These are phyloP conservation scores for Heterobasidion irregulare DNA, from an alignment of 1,284 basidiomycete species.

Conservation along the genomic window DNA sequence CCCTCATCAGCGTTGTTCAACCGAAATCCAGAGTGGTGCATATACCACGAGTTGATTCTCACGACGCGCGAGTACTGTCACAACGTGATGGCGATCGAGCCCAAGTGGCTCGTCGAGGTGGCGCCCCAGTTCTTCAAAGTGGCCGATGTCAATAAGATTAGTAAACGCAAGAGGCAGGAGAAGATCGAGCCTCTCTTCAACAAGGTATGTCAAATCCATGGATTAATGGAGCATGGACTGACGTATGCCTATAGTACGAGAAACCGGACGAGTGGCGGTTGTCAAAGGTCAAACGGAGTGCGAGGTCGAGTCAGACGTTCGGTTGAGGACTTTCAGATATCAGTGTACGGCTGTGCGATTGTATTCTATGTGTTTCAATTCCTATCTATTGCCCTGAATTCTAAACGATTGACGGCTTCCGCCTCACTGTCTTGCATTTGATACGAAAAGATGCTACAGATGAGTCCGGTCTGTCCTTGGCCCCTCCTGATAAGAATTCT, in stretches of 20 bases:
- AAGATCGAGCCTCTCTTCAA: conserved; percentile 93
- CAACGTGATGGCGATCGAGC: conserved; percentile 94
- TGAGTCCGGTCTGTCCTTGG: too few species aligned
- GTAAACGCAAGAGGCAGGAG: conserved; percentile 94
- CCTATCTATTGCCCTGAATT: not conserved
- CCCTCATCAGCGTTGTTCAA: conserved; percentile 98
- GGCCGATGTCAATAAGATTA: conserved; percentile 93
- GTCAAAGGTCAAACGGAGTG: conserved; percentile 82
- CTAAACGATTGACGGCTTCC: too few species aligned
- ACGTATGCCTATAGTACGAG: conserved; percentile 43
- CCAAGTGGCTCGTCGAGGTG: conserved; percentile 98
- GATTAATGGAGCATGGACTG: not conserved
- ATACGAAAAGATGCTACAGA: too few species aligned
- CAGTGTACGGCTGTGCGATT: not conserved
- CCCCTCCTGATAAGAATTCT: too few species aligned
- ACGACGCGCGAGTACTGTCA: conserved; percentile 91
- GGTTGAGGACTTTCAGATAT: conserved; percentile 4
- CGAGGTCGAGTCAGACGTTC: conserved; percentile 45
- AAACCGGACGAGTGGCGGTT: conserved; percentile 88
- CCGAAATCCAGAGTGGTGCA: conserved; percentile 74
- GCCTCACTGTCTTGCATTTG: too few species aligned
- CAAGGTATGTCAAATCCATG: conserved; percentile 33
- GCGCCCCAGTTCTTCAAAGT: conserved; percentile 98
- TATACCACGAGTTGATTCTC: conserved; percentile 72
- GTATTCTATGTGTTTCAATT: not conserved